phyloP scores from a whole-genome alignment of 2,329 filamentous ascomycete genomes.

The Penicillium sp. region DNA sequence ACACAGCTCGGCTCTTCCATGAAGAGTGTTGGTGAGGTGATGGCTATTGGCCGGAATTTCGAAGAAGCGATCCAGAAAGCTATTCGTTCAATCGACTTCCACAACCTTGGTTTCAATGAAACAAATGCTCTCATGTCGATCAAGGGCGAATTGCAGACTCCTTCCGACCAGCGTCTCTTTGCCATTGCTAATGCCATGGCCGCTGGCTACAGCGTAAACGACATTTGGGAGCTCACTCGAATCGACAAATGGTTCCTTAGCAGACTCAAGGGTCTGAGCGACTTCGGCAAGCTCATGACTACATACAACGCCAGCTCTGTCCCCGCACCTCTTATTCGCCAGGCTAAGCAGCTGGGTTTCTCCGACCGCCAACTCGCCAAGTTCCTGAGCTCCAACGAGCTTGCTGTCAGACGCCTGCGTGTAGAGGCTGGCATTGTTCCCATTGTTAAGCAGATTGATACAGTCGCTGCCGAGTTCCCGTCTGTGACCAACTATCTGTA shows the following conservation, averaged over 20 bases:
- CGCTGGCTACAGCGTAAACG: conserved; percentile 88
- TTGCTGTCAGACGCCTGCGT: conserved; percentile 81
- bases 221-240: conserved; percentile 97
- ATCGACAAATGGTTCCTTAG: conserved; percentile 99
- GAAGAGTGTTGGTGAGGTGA: conserved; percentile 99
- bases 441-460: conserved; percentile 97
- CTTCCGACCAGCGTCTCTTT: conserved; percentile 95
- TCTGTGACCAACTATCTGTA: conserved; percentile 96
- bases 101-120: conserved; percentile 93
- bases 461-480: conserved; percentile 95
- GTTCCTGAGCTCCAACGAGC: conserved; percentile 93
- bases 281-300: conserved; percentile 83
- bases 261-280: conserved; percentile 86
- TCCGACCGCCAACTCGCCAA: conserved; percentile 90
- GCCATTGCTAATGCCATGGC: conserved; percentile 98
- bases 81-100: conserved; percentile 91
- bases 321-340: conserved; percentile 69
- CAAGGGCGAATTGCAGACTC: conserved; percentile 93
- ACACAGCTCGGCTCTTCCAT: conserved; percentile 96
- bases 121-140: conserved; percentile 93
- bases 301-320: conserved; percentile 70
- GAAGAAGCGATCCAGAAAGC: conserved; percentile 99
- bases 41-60: conserved; percentile 96
- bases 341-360: conserved; percentile 93
- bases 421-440: conserved; percentile 86